Evolutionary conservation across 2,329 filamentous ascomycete genomes (phyloP), one percentile per base, ranked within the genome.

Genomic region (Calonectria leucothoes): DNA sequence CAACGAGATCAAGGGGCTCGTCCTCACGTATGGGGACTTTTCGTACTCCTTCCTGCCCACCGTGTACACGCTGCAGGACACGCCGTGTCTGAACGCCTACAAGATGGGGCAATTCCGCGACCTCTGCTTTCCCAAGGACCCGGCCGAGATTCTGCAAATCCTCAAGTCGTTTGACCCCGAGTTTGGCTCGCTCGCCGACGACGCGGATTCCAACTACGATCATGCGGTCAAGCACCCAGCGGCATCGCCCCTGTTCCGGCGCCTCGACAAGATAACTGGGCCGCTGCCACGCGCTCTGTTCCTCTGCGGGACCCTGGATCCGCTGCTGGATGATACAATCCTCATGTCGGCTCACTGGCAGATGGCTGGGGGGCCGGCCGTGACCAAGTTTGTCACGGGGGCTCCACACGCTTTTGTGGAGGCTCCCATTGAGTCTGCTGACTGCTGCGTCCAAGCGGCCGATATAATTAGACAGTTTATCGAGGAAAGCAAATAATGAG

Each of bases 331-430:
- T 31, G 74, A 77, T 33, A 74, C 70, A 14, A 39, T 77, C 14
- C 67, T 76, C 11, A 77, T 77, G 72, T 73, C 69, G 45, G 55
- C 69, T 23, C 73, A 68, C 31, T 76, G 74, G 75, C 64, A 74
- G 61, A 66, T 69, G 31, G 70, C 74, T n/a, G 75, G 72, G 6
- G 70, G 66, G 7, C 45, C 61, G 48, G 70, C 74, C 20, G 57
- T 70, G 14, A 66, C 73, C 23, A 74, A 71, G 51, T 70, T 76
- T 37, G 63, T 74, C 15, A 52, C 72, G 4, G 74, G 75, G 3
- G 70, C 67, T 49, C 65, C 72, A 33, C 74, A 77, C 51, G 72
- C 48, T 2, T 76, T 71, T 55, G 67, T 73, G 29, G 64, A 68
- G 55, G 23, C 59, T 29, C 65, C 70, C 4, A 27, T 72, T 4